Evolutionary conservation across 2,329 filamentous ascomycete species (phyloP), one percentile per base, ranked within the genome.

Genomic region (Ceratocystiopsis sp.): DNA sequence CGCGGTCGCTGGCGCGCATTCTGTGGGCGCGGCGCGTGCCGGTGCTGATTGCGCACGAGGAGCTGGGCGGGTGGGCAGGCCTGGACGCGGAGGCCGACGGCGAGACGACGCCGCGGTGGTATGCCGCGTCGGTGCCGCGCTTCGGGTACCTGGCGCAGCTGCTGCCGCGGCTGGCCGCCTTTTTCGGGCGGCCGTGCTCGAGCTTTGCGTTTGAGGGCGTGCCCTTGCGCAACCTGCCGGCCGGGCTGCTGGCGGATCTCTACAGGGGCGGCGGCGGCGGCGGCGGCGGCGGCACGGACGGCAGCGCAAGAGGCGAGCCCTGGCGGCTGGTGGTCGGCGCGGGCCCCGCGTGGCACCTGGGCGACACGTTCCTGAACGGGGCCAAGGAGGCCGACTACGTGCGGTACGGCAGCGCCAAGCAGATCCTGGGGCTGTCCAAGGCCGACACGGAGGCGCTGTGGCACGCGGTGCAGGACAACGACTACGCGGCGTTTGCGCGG

Each of bases 341-440:
- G 45, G 72, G 71, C 16, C 54, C 66, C 32, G 67, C 66, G 40
- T 76, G 72, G 72, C 72, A 76, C 50, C 73, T 75, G 40, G 65
- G 61, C 37, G 73, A 77, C 54, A 76, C 74, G 0, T 79, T 78
- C 50, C 64, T 78, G 44, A 79, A 79, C 56, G 68, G 69, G 45
- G 72, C 71, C 48, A 79, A 79, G 56, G 75, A 79, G 62, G 86
- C 87, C 29, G 86, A 94, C 60, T 93, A 86, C 52, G 67, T 93
- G 41, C 75, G 87, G 42, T 89, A 91, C 52, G 85, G 86, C 38
- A 91, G 82, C 43, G 85, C 84, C 15, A 86, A 89, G 57, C 80
- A 82, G 47, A 87, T 93, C 54, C 93, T 94, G 84, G 80, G 78
- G 43, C 66, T 95, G 54, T 85, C 80, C 47, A 87, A 86, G 57